Percentiles rank a stretch among this genome's conserved stretches.
Conservation (phyloP, 2,329 filamentous ascomycete species). For the Sarocladium oryzae region DNA sequence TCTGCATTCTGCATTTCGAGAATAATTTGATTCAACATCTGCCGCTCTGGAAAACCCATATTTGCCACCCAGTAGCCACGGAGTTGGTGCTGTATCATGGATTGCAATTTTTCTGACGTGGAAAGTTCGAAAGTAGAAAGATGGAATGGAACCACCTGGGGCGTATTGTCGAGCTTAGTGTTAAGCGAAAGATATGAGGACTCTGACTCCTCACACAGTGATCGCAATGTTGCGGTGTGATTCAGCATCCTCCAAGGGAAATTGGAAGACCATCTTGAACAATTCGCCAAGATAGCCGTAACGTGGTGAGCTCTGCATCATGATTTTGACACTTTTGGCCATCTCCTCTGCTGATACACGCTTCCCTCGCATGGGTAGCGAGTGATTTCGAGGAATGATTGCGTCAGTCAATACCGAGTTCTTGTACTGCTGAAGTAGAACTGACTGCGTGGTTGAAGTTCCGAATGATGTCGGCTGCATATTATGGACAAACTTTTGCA, state of each 20-base stretch:
- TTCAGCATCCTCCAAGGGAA: conserved; percentile 71
- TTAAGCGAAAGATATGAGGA: conserved; percentile 50
- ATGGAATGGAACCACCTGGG: neutral
- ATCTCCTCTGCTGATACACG: conserved; percentile 66
- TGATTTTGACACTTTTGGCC: conserved; percentile 70
- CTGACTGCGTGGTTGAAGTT: conserved; percentile 59
- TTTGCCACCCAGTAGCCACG: no score
- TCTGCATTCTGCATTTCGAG: no score
- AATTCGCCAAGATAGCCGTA: conserved; percentile 78
- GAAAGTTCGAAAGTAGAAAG: no score
- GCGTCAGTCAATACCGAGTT: conserved; percentile 70
- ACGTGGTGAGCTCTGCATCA: conserved; percentile 59
- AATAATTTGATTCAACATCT: no score
- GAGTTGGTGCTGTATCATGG: no score
- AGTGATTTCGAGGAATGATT: conserved; percentile 36
- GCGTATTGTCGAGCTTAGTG: neutral
- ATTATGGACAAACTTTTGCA: conserved; percentile 71
- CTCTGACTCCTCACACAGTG: conserved; percentile 14
- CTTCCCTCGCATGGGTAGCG: conserved; percentile 46
- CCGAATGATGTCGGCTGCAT: conserved; percentile 77
- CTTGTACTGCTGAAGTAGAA: conserved; percentile 72
- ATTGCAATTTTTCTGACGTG: no score
- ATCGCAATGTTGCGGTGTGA: conserved; percentile 45
- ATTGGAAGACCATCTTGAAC: conserved; percentile 79
- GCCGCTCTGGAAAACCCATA: no score